Evolutionary conservation across 495 filamentous ascomycete genomes (phyloP).

Genomic region (Neurospora sp.): DNA sequence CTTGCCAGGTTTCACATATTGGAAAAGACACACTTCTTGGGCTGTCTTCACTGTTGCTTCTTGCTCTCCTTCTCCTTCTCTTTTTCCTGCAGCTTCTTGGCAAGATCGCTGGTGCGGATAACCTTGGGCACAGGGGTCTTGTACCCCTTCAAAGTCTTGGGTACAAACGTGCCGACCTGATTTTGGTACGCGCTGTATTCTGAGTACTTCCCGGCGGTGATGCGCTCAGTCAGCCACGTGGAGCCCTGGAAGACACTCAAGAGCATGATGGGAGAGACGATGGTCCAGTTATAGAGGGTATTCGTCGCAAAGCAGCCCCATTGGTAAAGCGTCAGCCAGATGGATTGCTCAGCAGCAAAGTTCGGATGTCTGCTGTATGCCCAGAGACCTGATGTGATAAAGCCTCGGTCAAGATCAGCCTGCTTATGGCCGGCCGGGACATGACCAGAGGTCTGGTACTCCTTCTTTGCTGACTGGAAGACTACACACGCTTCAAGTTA

Average conservation of each 20-base stretch:
- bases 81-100: slow-evolving; percentile 21
- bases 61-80: slow-evolving; percentile 15
- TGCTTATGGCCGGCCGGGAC: slow-evolving; percentile 50
- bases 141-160: slow-evolving; percentile 37
- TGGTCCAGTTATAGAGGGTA: slow-evolving; percentile 67
- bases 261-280: slow-evolving; percentile 57
- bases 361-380: slow-evolving; percentile 85
- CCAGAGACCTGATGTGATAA: slow-evolving; percentile 78
- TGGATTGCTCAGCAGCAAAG: slow-evolving; percentile 81
- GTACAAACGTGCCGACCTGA: slow-evolving; percentile 72
- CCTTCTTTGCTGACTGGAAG: slow-evolving; percentile 71
- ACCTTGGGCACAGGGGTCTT: slow-evolving; percentile 27
- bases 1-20: not conserved
- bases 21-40: not conserved
- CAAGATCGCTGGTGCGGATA: slow-evolving; percentile 37
- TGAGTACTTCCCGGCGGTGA: slow-evolving; percentile 72
- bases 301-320: slow-evolving; percentile 72
- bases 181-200: slow-evolving; percentile 82
- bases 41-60: slow-evolving; percentile 23
- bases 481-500: slow-evolving; percentile 25
- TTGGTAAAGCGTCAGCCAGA: slow-evolving; percentile 80
- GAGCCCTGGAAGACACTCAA: slow-evolving; percentile 79
- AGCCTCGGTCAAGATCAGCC: slow-evolving; percentile 84
- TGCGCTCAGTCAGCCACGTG: slow-evolving; percentile 74
- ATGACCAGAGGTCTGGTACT: slow-evolving; percentile 62